Evolutionary conservation across 306 rosid species (phyloP).

Genomic region (Rosa chinensis): DNA sequence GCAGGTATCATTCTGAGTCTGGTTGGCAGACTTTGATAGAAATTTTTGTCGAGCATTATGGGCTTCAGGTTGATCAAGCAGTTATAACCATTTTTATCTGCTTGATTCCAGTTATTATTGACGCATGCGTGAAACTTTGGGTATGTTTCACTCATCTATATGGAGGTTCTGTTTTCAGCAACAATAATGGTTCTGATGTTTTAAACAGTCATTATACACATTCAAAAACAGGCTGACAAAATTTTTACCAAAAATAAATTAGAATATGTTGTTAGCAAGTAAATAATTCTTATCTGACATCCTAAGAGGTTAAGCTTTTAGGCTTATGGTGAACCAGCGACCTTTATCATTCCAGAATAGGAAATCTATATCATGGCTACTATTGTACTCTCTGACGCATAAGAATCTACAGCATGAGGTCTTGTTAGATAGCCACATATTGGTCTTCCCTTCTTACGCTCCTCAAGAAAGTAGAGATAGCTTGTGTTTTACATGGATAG

Average conservation of each 20-base stretch:
- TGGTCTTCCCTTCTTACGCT: not conserved
- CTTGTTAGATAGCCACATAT: not conserved
- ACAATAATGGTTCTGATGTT: not conserved
- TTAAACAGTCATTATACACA: no score
- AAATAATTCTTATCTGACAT: not conserved
- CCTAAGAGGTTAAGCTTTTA: not conserved
- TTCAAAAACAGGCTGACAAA: not conserved
- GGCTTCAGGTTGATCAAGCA: slow-evolving; percentile 74
- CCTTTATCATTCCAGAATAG: not conserved
- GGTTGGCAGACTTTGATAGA: slow-evolving; percentile 94
- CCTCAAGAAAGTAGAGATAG: not conserved
- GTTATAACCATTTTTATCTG: slow-evolving; percentile 75
- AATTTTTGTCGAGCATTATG: slow-evolving; percentile 83
- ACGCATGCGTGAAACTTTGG: slow-evolving; percentile 95
- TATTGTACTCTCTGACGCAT: not conserved
- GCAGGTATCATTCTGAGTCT: slow-evolving; percentile 98
- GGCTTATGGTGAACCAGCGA: not conserved
- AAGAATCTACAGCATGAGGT: not conserved
- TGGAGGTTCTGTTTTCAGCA: slow-evolving; percentile 4
- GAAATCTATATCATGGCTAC: not conserved
- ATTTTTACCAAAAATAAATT: not conserved
- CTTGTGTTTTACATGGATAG: not conserved
- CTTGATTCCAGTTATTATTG: slow-evolving; percentile 77
- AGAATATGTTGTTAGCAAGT: not conserved
- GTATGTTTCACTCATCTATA: slow-evolving; percentile 39